Evolutionary conservation across 441 rosid genomes (phyloP).

Genomic region (Adansonia rubrostipa): DNA sequence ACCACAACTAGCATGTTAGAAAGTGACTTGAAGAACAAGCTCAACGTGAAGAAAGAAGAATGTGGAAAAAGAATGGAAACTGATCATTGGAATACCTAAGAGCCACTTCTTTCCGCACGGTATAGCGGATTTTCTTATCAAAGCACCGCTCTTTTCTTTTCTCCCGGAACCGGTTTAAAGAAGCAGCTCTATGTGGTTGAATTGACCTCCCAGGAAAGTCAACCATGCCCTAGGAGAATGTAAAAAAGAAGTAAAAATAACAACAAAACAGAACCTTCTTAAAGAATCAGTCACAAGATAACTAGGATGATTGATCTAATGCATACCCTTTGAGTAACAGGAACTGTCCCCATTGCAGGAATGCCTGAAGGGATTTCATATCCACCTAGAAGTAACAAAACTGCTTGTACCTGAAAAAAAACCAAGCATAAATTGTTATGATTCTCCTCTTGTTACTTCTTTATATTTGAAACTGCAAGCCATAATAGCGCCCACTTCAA

Average conservation of each 20-base stretch:
- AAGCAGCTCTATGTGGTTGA: constrained; percentile 41
- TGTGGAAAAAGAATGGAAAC: background rate
- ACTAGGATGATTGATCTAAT: background rate
- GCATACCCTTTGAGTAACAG: constrained; percentile 32
- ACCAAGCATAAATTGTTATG: background rate
- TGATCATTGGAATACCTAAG: constrained; percentile 32
- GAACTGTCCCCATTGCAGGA: constrained; percentile 34
- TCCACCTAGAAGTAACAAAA: constrained; percentile 39
- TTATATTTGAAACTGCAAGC: constrained; percentile 1
- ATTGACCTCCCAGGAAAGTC: constrained; percentile 39
- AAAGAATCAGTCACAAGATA: background rate
- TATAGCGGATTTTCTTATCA: constrained; percentile 42
- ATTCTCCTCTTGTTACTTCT: background rate
- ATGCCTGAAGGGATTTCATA: constrained; percentile 36
- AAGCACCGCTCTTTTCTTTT: constrained; percentile 40
- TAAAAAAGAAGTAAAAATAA: background rate
- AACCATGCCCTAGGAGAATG: constrained; percentile 36
- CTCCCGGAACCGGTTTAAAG: constrained; percentile 39
- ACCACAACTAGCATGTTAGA: constrained; percentile 12
- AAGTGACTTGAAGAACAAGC: constrained; percentile 16
- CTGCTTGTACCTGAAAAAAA: constrained; percentile 38
- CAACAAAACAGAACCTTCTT: background rate
- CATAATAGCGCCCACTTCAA: background rate
- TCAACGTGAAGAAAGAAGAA: background rate
- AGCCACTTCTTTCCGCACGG: constrained; percentile 42